Evolutionary conservation across 129 eudicot species (phyloP).

Genomic region (Silybum marianum): DNA sequence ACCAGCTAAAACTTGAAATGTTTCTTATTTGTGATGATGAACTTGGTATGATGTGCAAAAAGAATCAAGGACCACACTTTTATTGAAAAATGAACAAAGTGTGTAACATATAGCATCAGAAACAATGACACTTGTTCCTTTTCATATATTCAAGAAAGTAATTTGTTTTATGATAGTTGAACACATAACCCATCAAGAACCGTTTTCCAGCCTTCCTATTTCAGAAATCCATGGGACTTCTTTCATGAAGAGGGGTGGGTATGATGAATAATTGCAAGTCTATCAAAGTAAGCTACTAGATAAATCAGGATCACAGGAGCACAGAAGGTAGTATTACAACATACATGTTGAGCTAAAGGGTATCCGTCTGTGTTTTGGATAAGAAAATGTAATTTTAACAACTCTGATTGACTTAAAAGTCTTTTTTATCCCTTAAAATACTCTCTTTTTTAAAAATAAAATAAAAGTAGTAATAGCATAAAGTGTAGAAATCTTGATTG

Average conservation of each 20-base stretch:
- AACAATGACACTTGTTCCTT: not conserved
- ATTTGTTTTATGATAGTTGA: not conserved
- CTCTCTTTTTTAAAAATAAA: not conserved
- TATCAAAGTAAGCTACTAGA: not conserved
- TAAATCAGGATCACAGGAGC: not conserved
- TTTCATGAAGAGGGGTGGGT: not conserved
- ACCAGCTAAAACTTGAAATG: not conserved
- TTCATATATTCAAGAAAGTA: not conserved
- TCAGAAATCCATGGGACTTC: not conserved
- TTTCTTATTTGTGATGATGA: not conserved
- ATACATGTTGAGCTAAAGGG: not conserved
- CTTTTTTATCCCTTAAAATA: not conserved
- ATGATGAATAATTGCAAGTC: not conserved
- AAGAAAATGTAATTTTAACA: not conserved
- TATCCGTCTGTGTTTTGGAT: not conserved
- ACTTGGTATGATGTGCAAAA: constrained; percentile 2
- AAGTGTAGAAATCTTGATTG: not conserved
- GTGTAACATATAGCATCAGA: not conserved
- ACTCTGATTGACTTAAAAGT: not conserved
- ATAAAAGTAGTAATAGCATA: not conserved
- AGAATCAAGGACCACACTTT: not conserved
- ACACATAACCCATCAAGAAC: not conserved
- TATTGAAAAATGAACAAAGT: not conserved
- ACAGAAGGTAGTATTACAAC: not conserved
- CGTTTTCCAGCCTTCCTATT: not conserved